These are phyloP conservation scores for Acanthamoeba sp. DNA, from an alignment of 208 protist species.

Conservation along the genomic window DNA sequence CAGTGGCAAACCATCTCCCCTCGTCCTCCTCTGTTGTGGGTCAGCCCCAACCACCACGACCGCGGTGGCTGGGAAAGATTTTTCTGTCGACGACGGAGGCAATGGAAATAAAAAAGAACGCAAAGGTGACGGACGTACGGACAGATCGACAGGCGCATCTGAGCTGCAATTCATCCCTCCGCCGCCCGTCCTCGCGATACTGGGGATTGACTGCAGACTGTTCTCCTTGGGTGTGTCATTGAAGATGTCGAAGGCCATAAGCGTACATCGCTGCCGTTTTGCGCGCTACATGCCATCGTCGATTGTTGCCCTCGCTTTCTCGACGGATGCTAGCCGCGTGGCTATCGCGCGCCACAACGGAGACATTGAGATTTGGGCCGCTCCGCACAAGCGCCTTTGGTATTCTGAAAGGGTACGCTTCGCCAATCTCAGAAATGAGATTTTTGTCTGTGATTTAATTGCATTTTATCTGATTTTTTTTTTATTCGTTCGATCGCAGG, in stretches of 20 bases:
- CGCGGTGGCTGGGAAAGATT: too few relatives aligned
- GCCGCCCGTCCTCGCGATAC: too few relatives aligned
- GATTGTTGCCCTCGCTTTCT: background rate
- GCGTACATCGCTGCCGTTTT: conserved; percentile 40
- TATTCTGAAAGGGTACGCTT: conserved; percentile 3
- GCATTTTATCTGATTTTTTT: background rate
- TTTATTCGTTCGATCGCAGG: background rate
- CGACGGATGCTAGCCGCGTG: background rate
- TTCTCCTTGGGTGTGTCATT: background rate
- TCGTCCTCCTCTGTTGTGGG: too few relatives aligned
- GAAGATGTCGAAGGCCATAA: background rate
- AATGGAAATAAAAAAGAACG: too few relatives aligned
- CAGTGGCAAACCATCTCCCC: too few relatives aligned
- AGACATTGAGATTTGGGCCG: conserved; percentile 53
- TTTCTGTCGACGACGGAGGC: too few relatives aligned
- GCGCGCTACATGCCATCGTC: background rate
- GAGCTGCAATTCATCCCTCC: too few relatives aligned
- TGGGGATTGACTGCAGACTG: background rate
- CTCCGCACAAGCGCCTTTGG: background rate
- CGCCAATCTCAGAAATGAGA: background rate
- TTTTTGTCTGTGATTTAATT: background rate
- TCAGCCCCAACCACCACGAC: too few relatives aligned
- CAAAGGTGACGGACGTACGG: too few relatives aligned
- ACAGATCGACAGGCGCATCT: too few relatives aligned
- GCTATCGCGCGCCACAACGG: background rate